These are phyloP conservation scores for Fusarium scirpi DNA, from an alignment of 2,329 filamentous ascomycete genomes.

Conservation along the genomic window DNA sequence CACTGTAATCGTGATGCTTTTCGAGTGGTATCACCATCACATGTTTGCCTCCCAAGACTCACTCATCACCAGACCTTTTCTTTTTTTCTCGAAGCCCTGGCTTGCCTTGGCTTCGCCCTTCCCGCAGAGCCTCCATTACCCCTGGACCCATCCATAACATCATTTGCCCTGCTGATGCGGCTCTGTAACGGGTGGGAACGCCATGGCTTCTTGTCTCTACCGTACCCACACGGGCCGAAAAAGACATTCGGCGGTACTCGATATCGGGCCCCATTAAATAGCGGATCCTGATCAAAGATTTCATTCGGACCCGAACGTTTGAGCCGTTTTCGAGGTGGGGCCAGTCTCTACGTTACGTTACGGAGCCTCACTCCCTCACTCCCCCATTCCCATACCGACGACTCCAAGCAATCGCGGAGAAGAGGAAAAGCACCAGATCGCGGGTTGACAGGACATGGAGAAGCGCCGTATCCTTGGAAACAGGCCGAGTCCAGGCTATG, in stretches of 20 bases:
- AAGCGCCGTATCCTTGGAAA: conserved; percentile 18
- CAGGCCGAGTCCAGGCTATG: conserved; percentile 15
- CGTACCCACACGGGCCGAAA: conserved; percentile 36
- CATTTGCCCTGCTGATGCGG: conserved; percentile 29
- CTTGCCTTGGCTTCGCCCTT: neutral
- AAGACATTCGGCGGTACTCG: conserved; percentile 32
- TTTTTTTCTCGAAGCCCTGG: neutral
- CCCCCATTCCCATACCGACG: neutral
- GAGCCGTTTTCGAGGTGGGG: conserved; percentile 6
- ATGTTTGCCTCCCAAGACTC: neutral
- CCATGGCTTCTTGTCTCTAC: neutral
- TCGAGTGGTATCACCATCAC: neutral
- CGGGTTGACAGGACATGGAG: conserved; percentile 24
- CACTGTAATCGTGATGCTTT: neutral
- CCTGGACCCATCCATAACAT: conserved; percentile 15
- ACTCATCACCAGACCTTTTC: neutral
- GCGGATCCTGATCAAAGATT: conserved; percentile 6
- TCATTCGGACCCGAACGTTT: conserved; percentile 28
- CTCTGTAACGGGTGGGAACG: conserved; percentile 30
- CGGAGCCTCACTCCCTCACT: conserved; percentile 7
- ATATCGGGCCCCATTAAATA: conserved; percentile 13
- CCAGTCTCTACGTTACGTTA: conserved; percentile 11
- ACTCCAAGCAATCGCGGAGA: conserved; percentile 24
- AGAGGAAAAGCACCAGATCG: conserved; percentile 12
- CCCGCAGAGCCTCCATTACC: conserved; percentile 29